These are phyloP conservation scores for Pleurozium schreberi DNA, from an alignment of 225 moss, liverwort and hornwort species.

Conservation along the genomic window DNA sequence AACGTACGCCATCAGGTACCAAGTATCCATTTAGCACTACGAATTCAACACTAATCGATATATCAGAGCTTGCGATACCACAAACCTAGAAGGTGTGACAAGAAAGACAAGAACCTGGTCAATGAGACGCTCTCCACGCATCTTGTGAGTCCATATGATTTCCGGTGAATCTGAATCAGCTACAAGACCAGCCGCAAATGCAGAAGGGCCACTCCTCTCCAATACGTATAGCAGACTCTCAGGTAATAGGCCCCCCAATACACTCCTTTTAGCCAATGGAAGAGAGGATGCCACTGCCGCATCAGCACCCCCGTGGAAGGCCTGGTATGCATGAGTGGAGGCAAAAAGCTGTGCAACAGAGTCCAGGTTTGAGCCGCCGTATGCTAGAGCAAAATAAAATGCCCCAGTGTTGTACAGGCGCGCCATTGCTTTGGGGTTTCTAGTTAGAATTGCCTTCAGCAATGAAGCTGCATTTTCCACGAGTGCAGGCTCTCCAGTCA, in stretches of 20 bases:
- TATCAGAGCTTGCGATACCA: background rate
- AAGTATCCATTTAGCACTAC: background rate
- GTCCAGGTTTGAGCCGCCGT: slow-evolving; percentile 80
- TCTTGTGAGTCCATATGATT: slow-evolving; percentile 92
- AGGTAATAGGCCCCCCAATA: slow-evolving; percentile 76
- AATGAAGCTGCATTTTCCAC: slow-evolving; percentile 81
- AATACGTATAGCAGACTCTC: slow-evolving; percentile 83
- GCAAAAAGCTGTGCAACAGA: slow-evolving; percentile 87
- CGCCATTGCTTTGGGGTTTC: slow-evolving; percentile 92
- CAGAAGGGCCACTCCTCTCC: slow-evolving; percentile 74
- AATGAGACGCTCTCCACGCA: slow-evolving; percentile 86
- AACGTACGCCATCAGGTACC: background rate
- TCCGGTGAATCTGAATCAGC: slow-evolving; percentile 91
- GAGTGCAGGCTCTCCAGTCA: slow-evolving; percentile 82
- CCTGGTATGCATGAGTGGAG: slow-evolving; percentile 70
- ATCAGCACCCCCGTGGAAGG: slow-evolving; percentile 92
- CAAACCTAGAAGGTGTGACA: background rate
- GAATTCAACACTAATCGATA: background rate
- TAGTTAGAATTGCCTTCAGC: slow-evolving; percentile 62
- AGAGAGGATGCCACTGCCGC: slow-evolving; percentile 90
- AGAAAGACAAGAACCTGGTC: slow-evolving; percentile 57
- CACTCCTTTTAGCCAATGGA: slow-evolving; percentile 85
- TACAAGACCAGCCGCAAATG: slow-evolving; percentile 73
- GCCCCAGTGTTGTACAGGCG: slow-evolving; percentile 83
- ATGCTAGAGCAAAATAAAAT: slow-evolving; percentile 84